phyloP scores from a whole-genome alignment of 345 rosid genomes.

The Lepidium didymum region DNA sequence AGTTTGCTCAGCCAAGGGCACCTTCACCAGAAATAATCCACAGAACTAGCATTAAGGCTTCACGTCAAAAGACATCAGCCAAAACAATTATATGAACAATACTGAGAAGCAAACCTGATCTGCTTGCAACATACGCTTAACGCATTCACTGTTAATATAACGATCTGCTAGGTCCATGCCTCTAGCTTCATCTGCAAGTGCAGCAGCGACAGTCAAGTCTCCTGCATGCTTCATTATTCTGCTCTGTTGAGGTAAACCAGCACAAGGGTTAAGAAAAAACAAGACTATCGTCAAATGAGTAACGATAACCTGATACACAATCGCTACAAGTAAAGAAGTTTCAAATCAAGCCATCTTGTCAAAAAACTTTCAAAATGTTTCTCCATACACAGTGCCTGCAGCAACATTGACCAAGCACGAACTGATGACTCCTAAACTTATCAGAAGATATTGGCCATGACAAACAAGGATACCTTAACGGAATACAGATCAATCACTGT shows the following conservation, averaged over 20 bases:
- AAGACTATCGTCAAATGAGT: not conserved
- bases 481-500: conserved; percentile 95
- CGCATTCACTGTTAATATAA: conserved; percentile 89
- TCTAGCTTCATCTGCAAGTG: conserved; percentile 99
- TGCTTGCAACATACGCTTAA: conserved; percentile 97
- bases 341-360: conserved; percentile 2
- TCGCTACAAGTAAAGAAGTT: not conserved
- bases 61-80: not conserved
- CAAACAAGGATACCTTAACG: conserved; percentile 60
- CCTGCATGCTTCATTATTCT: conserved; percentile 98
- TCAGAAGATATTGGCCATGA: not conserved
- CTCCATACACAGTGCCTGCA: not conserved
- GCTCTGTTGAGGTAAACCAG: conserved; percentile 50
- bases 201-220: conserved; percentile 81
- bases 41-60: conserved; percentile 1
- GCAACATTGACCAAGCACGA: not conserved
- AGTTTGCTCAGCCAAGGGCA: conserved; percentile 85
- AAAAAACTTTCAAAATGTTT: not conserved
- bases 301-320: not conserved
- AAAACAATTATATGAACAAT: not conserved
- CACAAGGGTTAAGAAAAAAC: conserved; percentile 6
- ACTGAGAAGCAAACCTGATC: conserved; percentile 65
- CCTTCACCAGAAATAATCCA: conserved; percentile 36
- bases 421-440: not conserved
- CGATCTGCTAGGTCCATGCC: conserved; percentile 99